Evolutionary conservation across 2,329 filamentous ascomycete species (phyloP).

Genomic region (Penicillium occitanis): DNA sequence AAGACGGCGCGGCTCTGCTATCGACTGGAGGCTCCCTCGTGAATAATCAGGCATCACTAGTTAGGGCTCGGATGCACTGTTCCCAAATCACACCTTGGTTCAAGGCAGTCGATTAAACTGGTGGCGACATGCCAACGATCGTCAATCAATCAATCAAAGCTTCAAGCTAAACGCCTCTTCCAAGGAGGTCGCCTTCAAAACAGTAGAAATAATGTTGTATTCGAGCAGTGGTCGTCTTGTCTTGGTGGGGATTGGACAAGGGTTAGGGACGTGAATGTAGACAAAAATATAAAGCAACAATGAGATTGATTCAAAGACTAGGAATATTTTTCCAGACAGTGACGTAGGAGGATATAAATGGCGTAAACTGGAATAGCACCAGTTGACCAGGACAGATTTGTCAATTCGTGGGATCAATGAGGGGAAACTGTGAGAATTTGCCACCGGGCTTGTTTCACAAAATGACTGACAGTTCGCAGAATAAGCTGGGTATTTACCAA

Average conservation of each 20-base stretch:
- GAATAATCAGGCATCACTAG: slow-evolving; percentile 11
- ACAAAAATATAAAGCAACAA: neutral
- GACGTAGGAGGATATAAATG: neutral
- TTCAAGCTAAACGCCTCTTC: neutral
- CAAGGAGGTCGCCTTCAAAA: neutral
- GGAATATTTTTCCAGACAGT: neutral
- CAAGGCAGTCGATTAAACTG: neutral
- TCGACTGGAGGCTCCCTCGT: neutral
- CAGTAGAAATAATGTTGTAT: neutral
- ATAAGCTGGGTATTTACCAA: neutral
- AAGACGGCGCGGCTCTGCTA: neutral
- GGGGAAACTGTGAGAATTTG: neutral
- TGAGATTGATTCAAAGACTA: neutral
- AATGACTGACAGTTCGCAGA: neutral
- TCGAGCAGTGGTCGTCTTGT: neutral
- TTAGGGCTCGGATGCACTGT: neutral
- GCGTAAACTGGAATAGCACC: neutral
- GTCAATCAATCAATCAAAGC: neutral
- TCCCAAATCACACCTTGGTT: neutral
- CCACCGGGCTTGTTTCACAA: neutral
- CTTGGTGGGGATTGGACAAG: neutral
- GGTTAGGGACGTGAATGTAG: neutral
- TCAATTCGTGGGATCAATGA: neutral
- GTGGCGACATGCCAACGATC: slow-evolving; percentile 7
- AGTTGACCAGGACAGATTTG: neutral